Conservation (phyloP, 495 filamentous ascomycete genomes). For the Astrocystis sublimbata region DNA sequence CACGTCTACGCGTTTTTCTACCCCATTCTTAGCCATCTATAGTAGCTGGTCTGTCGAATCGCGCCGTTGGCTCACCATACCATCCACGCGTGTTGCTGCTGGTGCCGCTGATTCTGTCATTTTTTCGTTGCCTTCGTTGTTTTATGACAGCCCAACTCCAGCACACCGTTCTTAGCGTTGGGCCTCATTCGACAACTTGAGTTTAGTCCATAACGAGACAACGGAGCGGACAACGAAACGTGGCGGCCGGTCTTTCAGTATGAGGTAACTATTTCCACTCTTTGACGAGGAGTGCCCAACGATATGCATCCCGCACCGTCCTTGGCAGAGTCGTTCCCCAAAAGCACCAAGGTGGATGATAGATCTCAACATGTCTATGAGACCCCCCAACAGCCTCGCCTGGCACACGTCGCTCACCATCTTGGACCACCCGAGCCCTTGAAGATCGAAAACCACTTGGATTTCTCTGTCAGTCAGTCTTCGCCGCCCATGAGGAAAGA, state of each 20-base stretch:
- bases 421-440: conserved; percentile 31
- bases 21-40: conserved; percentile 16
- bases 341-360: conserved; percentile 42
- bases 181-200: conserved; percentile 21
- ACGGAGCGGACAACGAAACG: conserved; percentile 20
- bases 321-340: conserved; percentile 46
- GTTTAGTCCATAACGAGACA: conserved; percentile 14
- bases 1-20: conserved; percentile 15
- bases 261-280: conserved; percentile 36
- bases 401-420: conserved; percentile 32
- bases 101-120: conserved; percentile 13
- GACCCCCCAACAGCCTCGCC: conserved; percentile 32
- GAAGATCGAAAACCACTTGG: conserved; percentile 34
- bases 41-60: conserved; percentile 9
- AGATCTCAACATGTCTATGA: conserved; percentile 36
- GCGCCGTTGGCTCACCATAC: conserved; percentile 16
- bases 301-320: conserved; percentile 48
- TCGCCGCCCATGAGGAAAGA: conserved; percentile 49
- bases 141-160: conserved; percentile 22
- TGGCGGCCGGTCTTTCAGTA: conserved; percentile 33
- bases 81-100: conserved; percentile 11
- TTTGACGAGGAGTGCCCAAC: conserved; percentile 30
- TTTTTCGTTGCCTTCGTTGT: conserved; percentile 18
- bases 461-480: conserved; percentile 35
- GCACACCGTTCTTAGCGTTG: conserved; percentile 19